Evolutionary conservation across 2,329 filamentous ascomycete species (phyloP).

Genomic region (Xylaria hypoxylon): DNA sequence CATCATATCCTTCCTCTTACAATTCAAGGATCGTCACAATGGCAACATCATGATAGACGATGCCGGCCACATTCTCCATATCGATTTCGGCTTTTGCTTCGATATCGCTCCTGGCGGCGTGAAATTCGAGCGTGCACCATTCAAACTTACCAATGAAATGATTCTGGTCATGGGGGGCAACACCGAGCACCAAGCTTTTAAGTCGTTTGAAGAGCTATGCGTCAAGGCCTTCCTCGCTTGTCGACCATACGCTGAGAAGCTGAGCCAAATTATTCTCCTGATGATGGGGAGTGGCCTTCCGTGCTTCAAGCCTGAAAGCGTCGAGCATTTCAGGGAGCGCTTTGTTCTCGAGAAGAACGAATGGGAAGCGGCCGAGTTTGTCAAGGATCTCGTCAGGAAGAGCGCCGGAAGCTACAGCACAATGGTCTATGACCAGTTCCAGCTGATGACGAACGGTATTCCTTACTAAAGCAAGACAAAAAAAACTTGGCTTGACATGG

Average conservation of each 20-base stretch:
- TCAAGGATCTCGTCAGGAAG: slow-evolving; percentile 88
- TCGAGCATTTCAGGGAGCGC: slow-evolving; percentile 89
- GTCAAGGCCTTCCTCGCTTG: slow-evolving; percentile 94
- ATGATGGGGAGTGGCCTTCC: slow-evolving; percentile 98
- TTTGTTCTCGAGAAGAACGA: slow-evolving; percentile 95
- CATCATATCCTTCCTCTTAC: slow-evolving; percentile 93
- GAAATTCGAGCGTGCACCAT: slow-evolving; percentile 96
- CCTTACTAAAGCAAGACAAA: slow-evolving; percentile 72
- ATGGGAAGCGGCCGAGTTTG: slow-evolving; percentile 93
- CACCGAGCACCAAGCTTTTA: slow-evolving; percentile 86
- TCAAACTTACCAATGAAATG: slow-evolving; percentile 98
- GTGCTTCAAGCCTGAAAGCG: slow-evolving; percentile 96
- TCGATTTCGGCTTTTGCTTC: slow-evolving; percentile 99
- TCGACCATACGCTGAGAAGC: slow-evolving; percentile 86
- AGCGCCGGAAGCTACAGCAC: slow-evolving; percentile 93
- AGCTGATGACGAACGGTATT: slow-evolving; percentile 96
- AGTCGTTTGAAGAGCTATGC: slow-evolving; percentile 95
- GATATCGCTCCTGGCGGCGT: slow-evolving; percentile 97
- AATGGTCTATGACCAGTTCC: slow-evolving; percentile 97
- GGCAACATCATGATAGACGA: slow-evolving; percentile 99
- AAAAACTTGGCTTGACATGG: neutral
- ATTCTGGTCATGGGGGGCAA: slow-evolving; percentile 97
- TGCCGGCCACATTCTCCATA: slow-evolving; percentile 95
- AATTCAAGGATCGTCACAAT: slow-evolving; percentile 99
- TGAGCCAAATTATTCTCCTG: slow-evolving; percentile 87